phyloP scores from a whole-genome alignment of 495 filamentous ascomycete species.

The Penicillium parvum region DNA sequence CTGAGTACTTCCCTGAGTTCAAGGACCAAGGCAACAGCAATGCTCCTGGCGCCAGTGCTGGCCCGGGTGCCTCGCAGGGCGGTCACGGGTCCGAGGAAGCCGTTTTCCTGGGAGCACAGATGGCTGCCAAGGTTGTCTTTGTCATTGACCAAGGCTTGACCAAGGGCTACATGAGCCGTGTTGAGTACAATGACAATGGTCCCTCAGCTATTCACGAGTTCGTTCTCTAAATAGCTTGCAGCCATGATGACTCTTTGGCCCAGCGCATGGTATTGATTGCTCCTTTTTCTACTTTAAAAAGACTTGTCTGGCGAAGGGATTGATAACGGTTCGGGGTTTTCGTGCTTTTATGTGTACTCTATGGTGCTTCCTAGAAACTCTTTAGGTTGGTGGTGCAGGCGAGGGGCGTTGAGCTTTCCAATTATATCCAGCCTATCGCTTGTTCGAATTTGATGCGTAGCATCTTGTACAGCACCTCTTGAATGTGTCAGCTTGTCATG shows the following conservation, averaged over 20 bases:
- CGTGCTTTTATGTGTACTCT: slow-evolving; percentile 14
- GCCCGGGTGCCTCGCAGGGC: slow-evolving; percentile 22
- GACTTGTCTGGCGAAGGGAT: slow-evolving; percentile 15
- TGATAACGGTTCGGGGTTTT: slow-evolving; percentile 7
- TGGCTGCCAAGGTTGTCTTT: slow-evolving; percentile 71
- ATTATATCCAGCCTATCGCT: not conserved
- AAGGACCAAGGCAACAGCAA: slow-evolving; percentile 63
- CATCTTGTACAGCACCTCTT: too few relatives aligned
- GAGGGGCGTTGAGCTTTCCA: slow-evolving; percentile 28
- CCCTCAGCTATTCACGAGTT: slow-evolving; percentile 64
- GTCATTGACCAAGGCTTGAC: slow-evolving; percentile 65
- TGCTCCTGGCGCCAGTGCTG: slow-evolving; percentile 31
- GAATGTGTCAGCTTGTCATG: too few relatives aligned
- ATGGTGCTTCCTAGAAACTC: slow-evolving; percentile 23
- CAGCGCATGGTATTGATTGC: slow-evolving; percentile 8
- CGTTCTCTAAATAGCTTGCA: slow-evolving; percentile 22
- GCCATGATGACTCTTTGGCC: slow-evolving; percentile 10
- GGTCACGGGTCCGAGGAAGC: slow-evolving; percentile 58
- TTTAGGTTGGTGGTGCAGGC: slow-evolving; percentile 20
- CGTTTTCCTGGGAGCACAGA: slow-evolving; percentile 76
- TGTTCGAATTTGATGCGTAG: too few relatives aligned
- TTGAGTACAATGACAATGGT: slow-evolving; percentile 75
- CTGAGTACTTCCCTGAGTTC: slow-evolving; percentile 92
- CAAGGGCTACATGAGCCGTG: slow-evolving; percentile 68
- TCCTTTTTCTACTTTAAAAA: slow-evolving; percentile 3